Conservation (phyloP, 306 rosid genomes). For the Vachellia pachyceras region DNA sequence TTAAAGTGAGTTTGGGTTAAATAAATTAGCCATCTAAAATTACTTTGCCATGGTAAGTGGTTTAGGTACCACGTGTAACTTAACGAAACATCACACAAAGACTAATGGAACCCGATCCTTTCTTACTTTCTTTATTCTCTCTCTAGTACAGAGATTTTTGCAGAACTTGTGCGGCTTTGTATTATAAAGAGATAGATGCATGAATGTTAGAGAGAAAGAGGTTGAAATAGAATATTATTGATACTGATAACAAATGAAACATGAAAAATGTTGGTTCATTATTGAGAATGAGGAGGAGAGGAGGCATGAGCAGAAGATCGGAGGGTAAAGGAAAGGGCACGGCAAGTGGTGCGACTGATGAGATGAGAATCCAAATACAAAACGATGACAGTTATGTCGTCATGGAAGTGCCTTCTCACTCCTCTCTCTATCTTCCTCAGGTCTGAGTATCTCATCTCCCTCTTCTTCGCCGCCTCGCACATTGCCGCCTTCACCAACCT, state of each 20-base stretch:
- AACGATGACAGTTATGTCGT: conserved; percentile 90
- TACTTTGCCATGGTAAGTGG: no score
- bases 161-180: no score
- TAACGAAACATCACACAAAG: no score
- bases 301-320: conserved; percentile 22
- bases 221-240: background rate
- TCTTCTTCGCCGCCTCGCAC: conserved; percentile 85
- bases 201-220: no score
- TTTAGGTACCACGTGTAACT: no score
- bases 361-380: conserved; percentile 73
- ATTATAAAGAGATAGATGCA: no score
- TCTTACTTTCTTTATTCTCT: no score
- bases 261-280: background rate
- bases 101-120: no score
- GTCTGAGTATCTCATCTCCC: conserved; percentile 98
- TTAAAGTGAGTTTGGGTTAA: no score
- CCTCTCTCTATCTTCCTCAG: conserved; percentile 90
- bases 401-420: conserved; percentile 97
- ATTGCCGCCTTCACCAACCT: conserved; percentile 79
- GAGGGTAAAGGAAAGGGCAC: conserved; percentile 63
- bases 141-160: no score
- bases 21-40: no score
- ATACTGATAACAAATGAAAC: background rate
- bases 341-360: conserved; percentile 56
- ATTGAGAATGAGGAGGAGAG: background rate